Evolutionary conservation across 2,329 filamentous ascomycete genomes (phyloP).

Genomic region (Calonectria pseudoturangicola): DNA sequence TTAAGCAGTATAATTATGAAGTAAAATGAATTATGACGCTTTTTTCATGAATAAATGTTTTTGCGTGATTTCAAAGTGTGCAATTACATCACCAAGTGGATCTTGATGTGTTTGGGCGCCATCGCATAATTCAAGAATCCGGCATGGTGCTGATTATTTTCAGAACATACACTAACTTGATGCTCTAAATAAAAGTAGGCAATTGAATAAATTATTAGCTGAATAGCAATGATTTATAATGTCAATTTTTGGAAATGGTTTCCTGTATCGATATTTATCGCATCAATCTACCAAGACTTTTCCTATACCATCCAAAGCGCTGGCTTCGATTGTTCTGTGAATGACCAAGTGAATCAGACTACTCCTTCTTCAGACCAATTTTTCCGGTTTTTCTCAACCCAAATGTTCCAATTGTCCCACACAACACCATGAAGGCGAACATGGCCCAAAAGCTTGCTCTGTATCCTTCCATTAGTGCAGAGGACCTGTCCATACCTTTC

Average conservation of each 20-base stretch:
- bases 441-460: constrained; percentile 68
- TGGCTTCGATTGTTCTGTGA: neutral
- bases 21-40: constrained; percentile 14
- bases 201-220: too few species aligned
- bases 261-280: too few species aligned
- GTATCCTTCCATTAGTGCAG: constrained; percentile 67
- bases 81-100: too few species aligned
- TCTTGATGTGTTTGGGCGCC: too few species aligned
- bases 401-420: constrained; percentile 59
- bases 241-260: too few species aligned
- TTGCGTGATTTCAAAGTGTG: neutral
- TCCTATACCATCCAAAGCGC: too few species aligned
- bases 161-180: too few species aligned
- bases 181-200: too few species aligned
- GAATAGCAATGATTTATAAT: too few species aligned
- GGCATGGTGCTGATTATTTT: too few species aligned
- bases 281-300: too few species aligned
- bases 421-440: constrained; percentile 65
- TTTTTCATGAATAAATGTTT: neutral
- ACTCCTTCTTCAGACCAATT: constrained; percentile 65
- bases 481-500: constrained; percentile 45
- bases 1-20: constrained; percentile 26
- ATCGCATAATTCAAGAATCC: too few species aligned
- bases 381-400: constrained; percentile 65
- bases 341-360: neutral